Evolutionary conservation across 768 basidiomycete genomes (phyloP).

Genomic region (Russula vinacea): DNA sequence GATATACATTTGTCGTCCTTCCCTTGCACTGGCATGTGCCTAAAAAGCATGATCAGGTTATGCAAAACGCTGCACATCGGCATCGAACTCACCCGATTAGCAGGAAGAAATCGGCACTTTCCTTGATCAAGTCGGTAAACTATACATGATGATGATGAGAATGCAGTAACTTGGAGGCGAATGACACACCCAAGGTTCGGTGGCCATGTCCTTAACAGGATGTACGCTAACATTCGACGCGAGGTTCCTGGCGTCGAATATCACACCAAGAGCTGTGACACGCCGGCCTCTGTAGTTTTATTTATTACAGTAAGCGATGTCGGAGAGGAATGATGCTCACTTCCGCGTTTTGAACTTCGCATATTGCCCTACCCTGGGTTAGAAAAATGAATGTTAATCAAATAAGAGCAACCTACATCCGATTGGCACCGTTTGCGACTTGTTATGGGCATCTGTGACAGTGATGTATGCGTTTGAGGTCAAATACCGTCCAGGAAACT

Average conservation of each 20-base stretch:
- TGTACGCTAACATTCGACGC: constrained; percentile 74
- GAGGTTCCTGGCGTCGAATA: constrained; percentile 73
- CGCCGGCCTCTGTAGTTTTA: constrained; percentile 51
- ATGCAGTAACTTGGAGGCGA: not conserved
- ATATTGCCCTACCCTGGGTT: constrained; percentile 46
- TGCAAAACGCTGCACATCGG: constrained; percentile 38
- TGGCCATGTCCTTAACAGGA: constrained; percentile 67
- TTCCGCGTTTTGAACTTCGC: constrained; percentile 71
- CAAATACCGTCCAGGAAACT: constrained; percentile 69
- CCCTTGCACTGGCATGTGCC: not conserved
- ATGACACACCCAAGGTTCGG: constrained; percentile 64
- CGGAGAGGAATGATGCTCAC: constrained; percentile 41
- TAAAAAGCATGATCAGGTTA: not conserved
- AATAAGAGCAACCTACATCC: constrained; percentile 39
- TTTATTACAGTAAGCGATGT: not conserved
- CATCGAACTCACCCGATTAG: constrained; percentile 83
- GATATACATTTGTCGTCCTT: not conserved
- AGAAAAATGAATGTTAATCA: not conserved
- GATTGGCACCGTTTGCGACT: constrained; percentile 42
- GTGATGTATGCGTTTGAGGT: constrained; percentile 88
- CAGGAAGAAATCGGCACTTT: constrained; percentile 81
- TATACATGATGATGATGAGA: constrained; percentile 31
- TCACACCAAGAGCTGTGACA: constrained; percentile 77
- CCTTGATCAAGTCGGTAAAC: constrained; percentile 76
- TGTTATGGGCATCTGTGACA: constrained; percentile 43